Conservation (phyloP, 2,329 filamentous ascomycete genomes). For the Chaetomium strumarium region DNA sequence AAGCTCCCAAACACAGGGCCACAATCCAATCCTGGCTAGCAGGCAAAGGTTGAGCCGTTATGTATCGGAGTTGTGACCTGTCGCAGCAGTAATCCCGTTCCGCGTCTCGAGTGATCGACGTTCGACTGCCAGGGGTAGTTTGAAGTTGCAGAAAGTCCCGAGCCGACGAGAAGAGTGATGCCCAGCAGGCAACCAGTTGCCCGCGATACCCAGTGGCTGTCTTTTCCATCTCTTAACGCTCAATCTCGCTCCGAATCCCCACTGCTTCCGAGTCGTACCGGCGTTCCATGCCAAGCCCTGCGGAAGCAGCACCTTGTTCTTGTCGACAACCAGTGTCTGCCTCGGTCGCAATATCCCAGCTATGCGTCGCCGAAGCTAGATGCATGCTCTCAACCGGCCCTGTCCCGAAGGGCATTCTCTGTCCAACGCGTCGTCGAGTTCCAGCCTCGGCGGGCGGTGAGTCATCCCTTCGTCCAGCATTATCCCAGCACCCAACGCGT, state of each 20-base stretch:
- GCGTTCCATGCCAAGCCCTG: constrained; percentile 8
- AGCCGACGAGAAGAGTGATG: constrained; percentile 1
- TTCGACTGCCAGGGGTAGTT: constrained; percentile 17
- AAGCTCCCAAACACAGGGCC: neutral
- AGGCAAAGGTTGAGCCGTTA: constrained; percentile 3
- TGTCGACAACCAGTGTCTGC: constrained; percentile 43
- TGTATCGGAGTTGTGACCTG: constrained; percentile 3
- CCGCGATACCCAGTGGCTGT: constrained; percentile 6
- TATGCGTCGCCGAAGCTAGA: constrained; percentile 33
- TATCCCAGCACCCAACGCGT: constrained; percentile 8
- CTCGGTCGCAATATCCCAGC: constrained; percentile 35
- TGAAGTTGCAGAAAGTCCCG: constrained; percentile 5
- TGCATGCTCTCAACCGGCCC: constrained; percentile 34
- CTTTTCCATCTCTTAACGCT: neutral
- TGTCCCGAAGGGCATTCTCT: constrained; percentile 10
- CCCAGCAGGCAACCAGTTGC: constrained; percentile 20
- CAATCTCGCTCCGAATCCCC: neutral
- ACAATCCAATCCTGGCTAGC: constrained; percentile 12
- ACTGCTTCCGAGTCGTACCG: constrained; percentile 1
- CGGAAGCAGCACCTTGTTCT: constrained; percentile 27
- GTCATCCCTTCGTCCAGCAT: constrained; percentile 10
- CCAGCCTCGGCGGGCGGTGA: constrained; percentile 14
- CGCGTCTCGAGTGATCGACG: constrained; percentile 11
- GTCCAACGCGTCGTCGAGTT: constrained; percentile 9
- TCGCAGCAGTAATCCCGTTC: constrained; percentile 28